phyloP scores from a whole-genome alignment of 129 eudicot species.

The Calendula officinalis region DNA sequence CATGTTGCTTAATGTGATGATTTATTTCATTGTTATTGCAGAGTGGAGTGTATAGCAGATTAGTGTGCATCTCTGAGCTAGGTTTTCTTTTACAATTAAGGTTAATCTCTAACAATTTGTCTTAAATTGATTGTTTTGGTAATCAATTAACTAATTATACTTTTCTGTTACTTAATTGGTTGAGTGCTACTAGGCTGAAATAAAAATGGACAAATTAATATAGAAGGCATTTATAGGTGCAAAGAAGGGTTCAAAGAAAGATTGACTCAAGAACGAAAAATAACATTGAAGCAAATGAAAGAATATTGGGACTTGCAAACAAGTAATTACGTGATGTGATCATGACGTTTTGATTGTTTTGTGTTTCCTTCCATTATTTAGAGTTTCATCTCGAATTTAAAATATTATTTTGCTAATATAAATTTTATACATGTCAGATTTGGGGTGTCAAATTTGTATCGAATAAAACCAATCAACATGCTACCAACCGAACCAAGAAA shows the following conservation, averaged over 20 bases:
- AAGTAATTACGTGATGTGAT: conserved; percentile 9
- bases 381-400: too few relatives aligned
- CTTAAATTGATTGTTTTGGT: too few relatives aligned
- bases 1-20: neutral
- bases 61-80: conserved; percentile 47
- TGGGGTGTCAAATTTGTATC: too few relatives aligned
- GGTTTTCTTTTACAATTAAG: conserved; percentile 49
- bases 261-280: conserved; percentile 14
- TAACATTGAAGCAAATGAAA: conserved; percentile 17
- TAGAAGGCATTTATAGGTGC: conserved; percentile 1
- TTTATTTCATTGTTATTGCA: conserved; percentile 22
- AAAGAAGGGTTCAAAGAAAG: conserved; percentile 13
- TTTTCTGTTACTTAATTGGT: neutral
- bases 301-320: conserved; percentile 25
- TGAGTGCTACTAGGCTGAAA: neutral
- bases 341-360: too few relatives aligned
- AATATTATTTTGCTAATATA: too few relatives aligned
- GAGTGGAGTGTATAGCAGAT: conserved; percentile 52
- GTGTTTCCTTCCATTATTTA: too few relatives aligned
- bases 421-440: too few relatives aligned
- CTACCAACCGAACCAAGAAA: too few relatives aligned
- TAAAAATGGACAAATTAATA: too few relatives aligned
- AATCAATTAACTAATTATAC: too few relatives aligned
- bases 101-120: conserved; percentile 16
- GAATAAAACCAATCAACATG: too few relatives aligned